Evolutionary conservation across 805 yeast species (phyloP).

Genomic region (Helenozyma baotianmanensis): DNA sequence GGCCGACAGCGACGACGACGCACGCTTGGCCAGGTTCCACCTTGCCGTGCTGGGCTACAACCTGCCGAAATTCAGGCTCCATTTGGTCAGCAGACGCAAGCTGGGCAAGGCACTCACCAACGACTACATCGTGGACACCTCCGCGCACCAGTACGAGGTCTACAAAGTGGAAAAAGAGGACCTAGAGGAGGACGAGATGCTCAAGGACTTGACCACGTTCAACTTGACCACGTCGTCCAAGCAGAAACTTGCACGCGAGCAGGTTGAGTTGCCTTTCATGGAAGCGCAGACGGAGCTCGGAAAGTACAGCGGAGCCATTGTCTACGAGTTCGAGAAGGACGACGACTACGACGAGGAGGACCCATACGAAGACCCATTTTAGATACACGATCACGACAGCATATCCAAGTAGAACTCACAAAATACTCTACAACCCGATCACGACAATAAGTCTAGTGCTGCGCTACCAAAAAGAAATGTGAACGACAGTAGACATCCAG

Average conservation of each 20-base stretch:
- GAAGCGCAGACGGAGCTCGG: constrained; percentile 74
- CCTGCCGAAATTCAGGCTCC: constrained; percentile 39
- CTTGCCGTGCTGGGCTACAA: constrained; percentile 51
- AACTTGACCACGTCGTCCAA: constrained; percentile 70
- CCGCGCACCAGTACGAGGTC: constrained; percentile 37
- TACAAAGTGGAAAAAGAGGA: constrained; percentile 19
- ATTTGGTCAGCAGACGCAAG: constrained; percentile 66
- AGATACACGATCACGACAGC: constrained; percentile 11
- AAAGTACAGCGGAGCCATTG: constrained; percentile 81
- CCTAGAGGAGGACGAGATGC: constrained; percentile 43
- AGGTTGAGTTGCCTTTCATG: constrained; percentile 86
- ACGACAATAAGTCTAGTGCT: too few species aligned
- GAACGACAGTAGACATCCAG: too few species aligned
- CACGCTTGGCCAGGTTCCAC: constrained; percentile 32
- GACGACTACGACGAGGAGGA: constrained; percentile 98
- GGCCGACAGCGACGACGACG: constrained; percentile 29
- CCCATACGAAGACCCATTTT: constrained; percentile 95
- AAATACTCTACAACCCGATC: too few species aligned
- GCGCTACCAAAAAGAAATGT: too few species aligned
- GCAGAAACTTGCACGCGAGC: constrained; percentile 74
- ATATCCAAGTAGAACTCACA: too few species aligned
- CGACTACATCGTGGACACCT: constrained; percentile 48
- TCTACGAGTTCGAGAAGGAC: constrained; percentile 91
- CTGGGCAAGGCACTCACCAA: constrained; percentile 75
- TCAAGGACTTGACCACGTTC: constrained; percentile 81